Percentiles rank a stretch among this genome's conserved stretches.
Evolutionary conservation across 1,284 basidiomycete genomes (phyloP).

Genomic region (Fomitopsis pinicola): DNA sequence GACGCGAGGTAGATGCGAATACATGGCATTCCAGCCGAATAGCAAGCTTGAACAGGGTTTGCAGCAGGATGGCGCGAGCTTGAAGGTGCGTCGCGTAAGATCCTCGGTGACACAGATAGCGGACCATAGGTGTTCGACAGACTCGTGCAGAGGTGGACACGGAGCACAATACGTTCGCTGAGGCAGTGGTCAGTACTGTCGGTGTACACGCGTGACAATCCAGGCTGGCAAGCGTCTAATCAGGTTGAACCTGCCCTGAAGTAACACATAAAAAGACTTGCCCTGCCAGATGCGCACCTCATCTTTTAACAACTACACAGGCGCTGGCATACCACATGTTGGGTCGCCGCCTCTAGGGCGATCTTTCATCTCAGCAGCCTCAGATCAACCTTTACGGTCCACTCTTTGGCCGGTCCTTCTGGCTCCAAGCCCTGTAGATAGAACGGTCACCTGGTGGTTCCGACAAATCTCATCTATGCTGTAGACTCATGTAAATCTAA

Average conservation of each 20-base stretch:
- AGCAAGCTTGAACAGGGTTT: neutral
- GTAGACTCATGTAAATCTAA: too few species aligned
- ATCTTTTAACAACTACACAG: conserved; percentile 67
- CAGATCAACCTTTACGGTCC: conserved; percentile 42
- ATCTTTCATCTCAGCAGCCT: conserved; percentile 54
- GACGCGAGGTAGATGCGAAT: neutral
- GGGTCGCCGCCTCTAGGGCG: conserved; percentile 34
- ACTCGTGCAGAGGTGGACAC: too few species aligned
- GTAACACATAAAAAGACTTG: conserved; percentile 10
- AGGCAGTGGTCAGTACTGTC: too few species aligned
- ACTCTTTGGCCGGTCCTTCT: conserved; percentile 62
- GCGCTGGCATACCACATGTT: conserved; percentile 55
- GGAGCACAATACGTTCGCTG: too few species aligned
- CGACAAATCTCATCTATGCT: conserved; percentile 31
- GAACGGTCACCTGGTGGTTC: conserved; percentile 61
- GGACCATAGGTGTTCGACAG: too few species aligned
- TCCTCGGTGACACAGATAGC: too few species aligned
- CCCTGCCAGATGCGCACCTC: conserved; percentile 6
- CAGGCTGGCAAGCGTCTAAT: too few species aligned
- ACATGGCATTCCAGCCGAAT: neutral
- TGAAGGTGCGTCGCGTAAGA: neutral
- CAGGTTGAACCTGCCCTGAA: conserved; percentile 40
- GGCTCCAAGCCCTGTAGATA: conserved; percentile 34
- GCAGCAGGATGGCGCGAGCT: neutral
- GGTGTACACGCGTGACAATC: too few species aligned